Conservation (phyloP, 805 yeast genomes). For the Candida suzukii region DNA sequence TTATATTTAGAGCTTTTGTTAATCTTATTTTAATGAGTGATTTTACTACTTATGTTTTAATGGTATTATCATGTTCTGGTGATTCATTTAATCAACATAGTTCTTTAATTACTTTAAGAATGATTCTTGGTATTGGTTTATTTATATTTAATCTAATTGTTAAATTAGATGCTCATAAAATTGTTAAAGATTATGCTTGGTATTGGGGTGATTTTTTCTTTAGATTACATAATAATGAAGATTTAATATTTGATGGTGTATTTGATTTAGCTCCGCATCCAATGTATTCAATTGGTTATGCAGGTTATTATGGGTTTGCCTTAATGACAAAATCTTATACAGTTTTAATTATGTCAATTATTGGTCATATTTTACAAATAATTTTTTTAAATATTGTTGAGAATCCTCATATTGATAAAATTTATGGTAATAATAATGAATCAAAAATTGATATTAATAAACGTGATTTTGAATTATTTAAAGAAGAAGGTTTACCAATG, state of each 20-base stretch:
- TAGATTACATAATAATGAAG: conserved; percentile 56
- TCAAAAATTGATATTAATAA: conserved; percentile 26
- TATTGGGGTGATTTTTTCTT: conserved; percentile 94
- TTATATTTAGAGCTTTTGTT: conserved; percentile 69
- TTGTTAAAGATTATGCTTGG: conserved; percentile 89
- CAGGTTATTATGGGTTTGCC: conserved; percentile 82
- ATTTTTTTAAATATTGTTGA: conserved; percentile 68
- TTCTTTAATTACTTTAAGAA: conserved; percentile 40
- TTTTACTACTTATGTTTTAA: conserved; percentile 64
- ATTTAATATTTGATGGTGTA: conserved; percentile 79
- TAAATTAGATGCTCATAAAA: conserved; percentile 79
- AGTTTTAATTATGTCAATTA: conserved; percentile 58
- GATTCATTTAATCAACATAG: conserved; percentile 31
- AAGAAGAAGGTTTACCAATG: conserved; percentile 30
- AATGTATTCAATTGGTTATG: conserved; percentile 84
- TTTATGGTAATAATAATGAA: conserved; percentile 40
- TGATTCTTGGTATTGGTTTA: conserved; percentile 51
- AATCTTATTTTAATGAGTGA: conserved; percentile 82
- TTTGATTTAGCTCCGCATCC: conserved; percentile 90
- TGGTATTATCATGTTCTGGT: conserved; percentile 42
- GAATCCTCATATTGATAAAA: conserved; percentile 81
- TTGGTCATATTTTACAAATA: conserved; percentile 76
- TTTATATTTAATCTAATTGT: conserved; percentile 78
- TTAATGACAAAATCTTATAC: conserved; percentile 68
- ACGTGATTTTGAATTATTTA: conserved; percentile 9